These are phyloP conservation scores for Blastocystis sp. DNA, from an alignment of 352 stramenopile genomes.

Conservation along the genomic window DNA sequence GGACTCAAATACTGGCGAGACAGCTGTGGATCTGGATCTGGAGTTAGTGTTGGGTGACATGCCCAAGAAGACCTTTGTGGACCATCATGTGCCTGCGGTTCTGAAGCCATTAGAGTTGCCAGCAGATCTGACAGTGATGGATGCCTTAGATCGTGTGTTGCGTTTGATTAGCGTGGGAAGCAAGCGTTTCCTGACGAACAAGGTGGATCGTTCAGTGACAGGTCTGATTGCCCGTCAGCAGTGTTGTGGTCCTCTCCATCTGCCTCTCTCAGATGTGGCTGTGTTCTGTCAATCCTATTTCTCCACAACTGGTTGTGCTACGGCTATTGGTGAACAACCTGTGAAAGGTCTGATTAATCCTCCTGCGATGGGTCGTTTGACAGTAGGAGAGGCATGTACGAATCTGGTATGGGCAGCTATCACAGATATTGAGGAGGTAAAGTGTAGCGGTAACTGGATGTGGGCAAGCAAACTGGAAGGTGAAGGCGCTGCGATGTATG, in stretches of 20 bases:
- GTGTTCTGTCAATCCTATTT: conserved; percentile 91
- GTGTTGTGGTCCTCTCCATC: conserved; percentile 90
- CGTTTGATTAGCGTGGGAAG: conserved; percentile 88
- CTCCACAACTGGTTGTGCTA: conserved; percentile 84
- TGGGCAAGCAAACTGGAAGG: conserved; percentile 94
- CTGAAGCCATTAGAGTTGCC: conserved; percentile 75
- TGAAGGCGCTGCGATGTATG: conserved; percentile 94
- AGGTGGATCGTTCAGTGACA: conserved; percentile 95
- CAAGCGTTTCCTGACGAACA: conserved; percentile 89
- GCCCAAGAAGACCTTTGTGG: conserved; percentile 94
- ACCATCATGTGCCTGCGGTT: conserved; percentile 72
- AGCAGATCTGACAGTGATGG: conserved; percentile 76
- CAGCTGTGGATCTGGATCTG: conserved; percentile 88
- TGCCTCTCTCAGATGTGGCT: conserved; percentile 88
- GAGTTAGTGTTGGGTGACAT: conserved; percentile 95
- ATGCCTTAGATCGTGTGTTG: conserved; percentile 86
- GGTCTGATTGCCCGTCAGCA: conserved; percentile 94
- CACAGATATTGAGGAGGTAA: conserved; percentile 86
- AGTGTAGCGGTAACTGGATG: conserved; percentile 98
- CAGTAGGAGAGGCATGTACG: conserved; percentile 90
- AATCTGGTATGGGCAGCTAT: conserved; percentile 94
- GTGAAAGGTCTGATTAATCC: conserved; percentile 91
- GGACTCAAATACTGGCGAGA: conserved; percentile 85
- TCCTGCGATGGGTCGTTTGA: conserved; percentile 86
- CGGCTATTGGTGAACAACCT: conserved; percentile 86